Evolutionary conservation across 352 stramenopile species (phyloP), one percentile per base, ranked within the genome.

Genomic region (Blastocystis sp.): DNA sequence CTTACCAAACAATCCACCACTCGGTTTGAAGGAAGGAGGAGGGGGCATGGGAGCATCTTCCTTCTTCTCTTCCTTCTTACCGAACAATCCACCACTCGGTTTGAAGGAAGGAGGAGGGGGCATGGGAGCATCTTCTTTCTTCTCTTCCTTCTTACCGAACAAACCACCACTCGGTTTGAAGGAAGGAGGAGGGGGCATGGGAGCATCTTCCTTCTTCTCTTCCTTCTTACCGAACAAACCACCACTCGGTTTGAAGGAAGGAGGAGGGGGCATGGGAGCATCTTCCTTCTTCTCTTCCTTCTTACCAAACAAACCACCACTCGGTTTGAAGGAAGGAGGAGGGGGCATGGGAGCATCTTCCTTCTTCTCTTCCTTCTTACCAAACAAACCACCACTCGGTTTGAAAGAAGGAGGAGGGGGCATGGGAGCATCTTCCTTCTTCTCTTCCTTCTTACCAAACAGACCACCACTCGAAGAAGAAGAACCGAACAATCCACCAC

Each of bases 1-100:
- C 34, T 42, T 11, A 43, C 64, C 48, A 38, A 71, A 71, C 24
- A 71, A 42, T 52, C 64, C 64, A 21, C 24, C 24, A 71, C 64
- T 42, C 34, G 28, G 28, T 34, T 34, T 34, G 28, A 34, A 34
- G 28, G 43, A 69, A 69, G 62, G 62, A 69, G 62, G 7, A 28
- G 62, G 62, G 34, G 62, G 62, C 34, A 38, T 28, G 10, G 62
- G 62, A 69, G 34, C 34, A 69, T 11, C 17, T 1, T 69, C 62
- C 0, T 42, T 69, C 62, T 21, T 19, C 19, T 61, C 52, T 61
- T 61, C 52, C 1, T 61, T 19, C 52, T 61, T 61, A 69, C 34
- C 34, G 1, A 69, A 69, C 34, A 69, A 69, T 1, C 62, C 34
- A 69, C 62, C 52, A 61, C 52, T 61, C 52, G 52, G 19, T 61